Evolutionary conservation across 1,284 basidiomycete genomes (phyloP).

Genomic region (Leccinum fuscescens): DNA sequence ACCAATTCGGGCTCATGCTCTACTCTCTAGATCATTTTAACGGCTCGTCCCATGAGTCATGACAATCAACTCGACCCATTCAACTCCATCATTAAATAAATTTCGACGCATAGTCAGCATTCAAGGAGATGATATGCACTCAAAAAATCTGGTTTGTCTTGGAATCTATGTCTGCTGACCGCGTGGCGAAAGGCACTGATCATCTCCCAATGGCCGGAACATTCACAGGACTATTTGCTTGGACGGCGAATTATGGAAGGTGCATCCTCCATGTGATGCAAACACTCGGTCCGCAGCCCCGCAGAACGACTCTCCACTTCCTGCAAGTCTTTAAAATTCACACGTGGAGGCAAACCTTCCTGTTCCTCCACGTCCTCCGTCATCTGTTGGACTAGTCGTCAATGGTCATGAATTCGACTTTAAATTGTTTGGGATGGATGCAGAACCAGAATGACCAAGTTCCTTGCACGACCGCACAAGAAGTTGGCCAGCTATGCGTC

Average conservation of each 20-base stretch:
- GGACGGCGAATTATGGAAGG: slow-evolving; percentile 2
- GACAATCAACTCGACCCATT: not conserved
- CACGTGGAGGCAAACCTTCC: not conserved
- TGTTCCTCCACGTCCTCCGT: not conserved
- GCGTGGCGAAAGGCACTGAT: not conserved
- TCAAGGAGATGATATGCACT: not conserved
- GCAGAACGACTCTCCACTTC: not conserved
- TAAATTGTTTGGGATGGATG: slow-evolving; percentile 18
- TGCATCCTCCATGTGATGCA: not conserved
- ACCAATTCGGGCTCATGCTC: not conserved
- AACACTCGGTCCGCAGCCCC: slow-evolving; percentile 6
- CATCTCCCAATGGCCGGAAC: not conserved
- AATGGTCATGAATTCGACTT: slow-evolving; percentile 9
- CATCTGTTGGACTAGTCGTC: not conserved
- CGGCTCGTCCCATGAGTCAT: not conserved
- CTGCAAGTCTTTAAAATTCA: not conserved
- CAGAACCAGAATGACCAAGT: slow-evolving; percentile 3
- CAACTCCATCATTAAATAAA: not conserved
- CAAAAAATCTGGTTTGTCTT: not conserved
- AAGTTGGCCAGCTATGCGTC: slow-evolving; percentile 23
- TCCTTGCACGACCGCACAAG: slow-evolving; percentile 18
- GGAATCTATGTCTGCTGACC: not conserved
- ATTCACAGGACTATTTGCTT: slow-evolving; percentile 1
- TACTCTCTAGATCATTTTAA: not conserved
- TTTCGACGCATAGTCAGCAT: not conserved